These are phyloP conservation scores for Groenewaldozyma auringiensis DNA, from an alignment of 1,139 yeast species.

Conservation along the genomic window DNA sequence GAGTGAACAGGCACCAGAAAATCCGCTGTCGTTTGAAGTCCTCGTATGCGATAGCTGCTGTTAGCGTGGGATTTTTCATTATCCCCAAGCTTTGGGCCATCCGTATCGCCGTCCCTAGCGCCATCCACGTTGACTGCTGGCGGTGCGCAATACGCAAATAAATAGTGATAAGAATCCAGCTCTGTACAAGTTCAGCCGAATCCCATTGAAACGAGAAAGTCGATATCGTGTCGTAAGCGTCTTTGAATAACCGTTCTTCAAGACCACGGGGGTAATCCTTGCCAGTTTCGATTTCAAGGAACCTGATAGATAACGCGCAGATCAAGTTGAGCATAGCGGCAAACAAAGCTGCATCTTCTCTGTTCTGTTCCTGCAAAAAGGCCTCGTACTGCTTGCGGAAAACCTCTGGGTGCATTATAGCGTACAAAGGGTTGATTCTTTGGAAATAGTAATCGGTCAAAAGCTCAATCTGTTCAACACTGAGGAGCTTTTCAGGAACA, in stretches of 20 bases:
- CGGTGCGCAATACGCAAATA: slow-evolving; percentile 51
- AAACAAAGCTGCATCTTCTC: slow-evolving; percentile 36
- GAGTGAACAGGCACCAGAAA: slow-evolving; percentile 50
- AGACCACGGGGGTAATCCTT: slow-evolving; percentile 31
- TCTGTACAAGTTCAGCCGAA: slow-evolving; percentile 55
- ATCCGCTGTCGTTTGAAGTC: slow-evolving; percentile 44
- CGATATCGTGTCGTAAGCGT: slow-evolving; percentile 41
- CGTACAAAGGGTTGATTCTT: slow-evolving; percentile 49
- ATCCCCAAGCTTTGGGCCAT: slow-evolving; percentile 55
- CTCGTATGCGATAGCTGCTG: slow-evolving; percentile 35
- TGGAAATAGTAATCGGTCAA: slow-evolving; percentile 40
- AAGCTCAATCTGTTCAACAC: slow-evolving; percentile 28
- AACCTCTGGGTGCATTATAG: slow-evolving; percentile 49
- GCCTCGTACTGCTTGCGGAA: slow-evolving; percentile 45
- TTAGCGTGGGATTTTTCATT: slow-evolving; percentile 22
- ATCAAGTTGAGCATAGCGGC: slow-evolving; percentile 46
- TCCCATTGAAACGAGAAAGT: slow-evolving; percentile 60
- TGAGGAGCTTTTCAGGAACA: slow-evolving; percentile 13
- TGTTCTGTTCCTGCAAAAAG: slow-evolving; percentile 25
- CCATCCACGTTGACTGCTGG: slow-evolving; percentile 48
- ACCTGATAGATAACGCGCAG: slow-evolving; percentile 47
- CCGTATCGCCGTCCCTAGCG: slow-evolving; percentile 47
- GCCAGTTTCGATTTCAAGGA: slow-evolving; percentile 39
- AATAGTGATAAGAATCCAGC: slow-evolving; percentile 49
- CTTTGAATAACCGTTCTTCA: slow-evolving; percentile 49